phyloP scores from a whole-genome alignment of 169 alveolate species.

The Eimeria tenella region DNA sequence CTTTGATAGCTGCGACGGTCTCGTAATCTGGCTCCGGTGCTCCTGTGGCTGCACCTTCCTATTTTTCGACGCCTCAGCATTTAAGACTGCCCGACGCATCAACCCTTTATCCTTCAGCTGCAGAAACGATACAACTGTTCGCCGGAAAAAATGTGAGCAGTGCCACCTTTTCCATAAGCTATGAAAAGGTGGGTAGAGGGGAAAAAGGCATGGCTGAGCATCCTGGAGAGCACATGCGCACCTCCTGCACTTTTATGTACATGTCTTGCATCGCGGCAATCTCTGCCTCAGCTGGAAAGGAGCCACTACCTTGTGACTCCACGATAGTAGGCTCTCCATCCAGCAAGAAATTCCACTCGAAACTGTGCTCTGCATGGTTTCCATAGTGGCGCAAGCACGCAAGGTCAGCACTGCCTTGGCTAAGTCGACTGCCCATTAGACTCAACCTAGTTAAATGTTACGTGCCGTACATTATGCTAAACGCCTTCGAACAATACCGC shows the following conservation, averaged over 20 bases:
- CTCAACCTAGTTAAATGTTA: no score
- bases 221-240: neutral
- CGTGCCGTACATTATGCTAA: neutral
- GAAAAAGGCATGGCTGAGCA: neutral
- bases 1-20: constrained; percentile 66
- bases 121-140: neutral
- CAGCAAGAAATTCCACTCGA: constrained; percentile 71
- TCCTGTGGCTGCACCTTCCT: constrained; percentile 68
- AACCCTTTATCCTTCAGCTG: constrained; percentile 54
- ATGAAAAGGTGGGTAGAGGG: neutral
- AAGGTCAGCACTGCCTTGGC: neutral
- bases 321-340: constrained; percentile 67
- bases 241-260: constrained; percentile 76
- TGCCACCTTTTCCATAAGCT: neutral
- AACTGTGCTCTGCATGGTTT: constrained; percentile 71
- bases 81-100: constrained; percentile 64
- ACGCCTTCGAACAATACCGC: neutral
- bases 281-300: constrained; percentile 68
- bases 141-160: neutral
- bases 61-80: constrained; percentile 65
- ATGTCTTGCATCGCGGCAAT: constrained; percentile 79
- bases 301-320: constrained; percentile 68
- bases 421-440: no score
- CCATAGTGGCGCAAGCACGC: neutral
- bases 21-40: constrained; percentile 55